Evolutionary conservation across 2,329 filamentous ascomycete genomes (phyloP), one percentile per base, ranked within the genome.

Genomic region (Colletotrichum liriopes): DNA sequence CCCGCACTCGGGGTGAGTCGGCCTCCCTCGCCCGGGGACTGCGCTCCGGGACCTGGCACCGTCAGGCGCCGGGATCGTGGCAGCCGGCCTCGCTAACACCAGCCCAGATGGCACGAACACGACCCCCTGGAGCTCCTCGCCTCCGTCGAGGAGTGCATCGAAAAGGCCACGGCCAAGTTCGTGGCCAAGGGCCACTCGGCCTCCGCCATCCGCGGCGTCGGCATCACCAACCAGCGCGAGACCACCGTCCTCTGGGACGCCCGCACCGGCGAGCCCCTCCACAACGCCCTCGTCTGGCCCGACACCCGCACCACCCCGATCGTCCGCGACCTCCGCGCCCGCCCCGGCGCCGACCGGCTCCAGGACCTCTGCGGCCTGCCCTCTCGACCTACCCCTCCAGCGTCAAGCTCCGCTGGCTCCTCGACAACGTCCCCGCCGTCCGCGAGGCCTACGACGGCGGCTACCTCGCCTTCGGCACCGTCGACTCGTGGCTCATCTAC

Each of bases 191-290:
- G 94, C 72, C 89, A 94, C 82, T 86, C 88, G 35, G 86, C 88
- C 72, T 86, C 88, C 65, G 89, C 93, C 76, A 94, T 98, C 78
- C 92, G 90, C 80, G 89, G 93, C 14, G 87, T 98, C 75, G 95
- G 95, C 68, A 93, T 98, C 80, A 97, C 94, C 71, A 97, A 95
- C 83, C 94, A 98, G 85, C 91, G 95, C 79, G 95, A 98, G 82
- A 97, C 95, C 1, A 94, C 93, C 1, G 86, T 97, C 1, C 91
- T 95, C 35, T 97, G 94, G 94, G 94, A 98, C 81, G 89, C 87
- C 77, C 87, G 89, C 75, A 96, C 93, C 0, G 95, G 95, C 74
- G 89, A 96, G 80, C 91, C 94, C 5, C 85, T 98, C 20, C 89
- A 94, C 84, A 95, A 96, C 78, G 94, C 94, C 70, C 93, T 98